Evolutionary conservation across 1,139 yeast species (phyloP), one percentile per base, ranked within the genome.

Genomic region (Hyphopichia wangnamkhiaoensis): DNA sequence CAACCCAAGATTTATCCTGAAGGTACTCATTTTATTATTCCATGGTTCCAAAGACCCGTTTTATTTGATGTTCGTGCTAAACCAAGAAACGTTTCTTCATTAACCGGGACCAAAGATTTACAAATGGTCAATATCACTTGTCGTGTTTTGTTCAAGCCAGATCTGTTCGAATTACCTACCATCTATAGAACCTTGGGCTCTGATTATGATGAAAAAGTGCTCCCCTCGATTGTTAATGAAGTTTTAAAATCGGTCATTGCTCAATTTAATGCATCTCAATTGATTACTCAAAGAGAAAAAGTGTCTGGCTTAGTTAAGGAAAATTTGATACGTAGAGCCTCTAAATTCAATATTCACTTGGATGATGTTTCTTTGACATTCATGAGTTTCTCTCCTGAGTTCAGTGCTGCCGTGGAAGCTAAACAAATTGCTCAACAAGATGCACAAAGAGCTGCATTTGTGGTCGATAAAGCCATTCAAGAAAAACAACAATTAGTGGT

Each of bases 361-460:
- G 99, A 93, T 63, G 98, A 93, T 66, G 98, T 94, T 35, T 93
- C 98, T 5, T 78, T 91, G 59, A 93, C 98, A 2, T 87, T 72
- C 56, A 94, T 93, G 97, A 88, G 97, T 1, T 93, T 93, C 65
- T 87, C 96, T 3, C 99, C 99, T 19, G 98, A 93, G 65, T 93
- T 93, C 65, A 91, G 98, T 39, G 83, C 85, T 35, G 98, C 99
- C 2, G 99, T 93, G 38, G 99, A 93, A 70, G 96, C 97, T 43
- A 93, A 93, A 69, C 98, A 93, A 71, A 93, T 93, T 64, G 98
- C 99, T 26, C 98, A 94, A 68, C 99, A 93, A 71, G 98, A 93
- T 63, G 98, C 98, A 21, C 97, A 93, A 70, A 82, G 96, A 63
- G 98, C 98, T 12, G 97, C 98, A 0, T 94, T 91, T 53, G 75